A percentile compares a stretch with the other conserved stretches of the same genome.
Evolutionary conservation across 192 early-diverging fungal genomes (phyloP).

Genomic region (Backusella circina): DNA sequence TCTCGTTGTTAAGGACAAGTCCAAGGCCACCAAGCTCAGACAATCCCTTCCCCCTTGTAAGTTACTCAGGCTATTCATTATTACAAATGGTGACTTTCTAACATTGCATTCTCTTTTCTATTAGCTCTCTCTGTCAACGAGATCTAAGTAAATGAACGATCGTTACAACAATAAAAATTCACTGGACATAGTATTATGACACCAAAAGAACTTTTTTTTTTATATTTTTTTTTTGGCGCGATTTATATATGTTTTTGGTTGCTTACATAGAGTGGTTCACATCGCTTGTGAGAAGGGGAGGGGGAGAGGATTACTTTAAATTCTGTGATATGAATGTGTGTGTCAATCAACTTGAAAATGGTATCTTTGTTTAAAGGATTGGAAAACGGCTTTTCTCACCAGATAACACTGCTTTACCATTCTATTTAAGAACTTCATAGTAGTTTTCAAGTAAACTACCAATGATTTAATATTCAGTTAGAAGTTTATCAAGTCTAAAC

Average conservation of each 20-base stretch:
- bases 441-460: too few species aligned
- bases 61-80: not conserved
- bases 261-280: not conserved
- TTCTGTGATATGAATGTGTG: not conserved
- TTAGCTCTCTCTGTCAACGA: slow-evolving; percentile 36
- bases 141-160: slow-evolving; percentile 27
- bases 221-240: not conserved
- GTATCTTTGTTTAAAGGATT: not conserved
- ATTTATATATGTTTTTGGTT: not conserved
- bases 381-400: not conserved
- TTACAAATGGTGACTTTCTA: not conserved
- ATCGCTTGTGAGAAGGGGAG: not conserved
- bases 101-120: not conserved
- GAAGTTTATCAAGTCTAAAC: too few species aligned
- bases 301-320: too few species aligned
- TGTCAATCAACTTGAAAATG: not conserved
- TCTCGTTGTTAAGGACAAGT: slow-evolving; percentile 88
- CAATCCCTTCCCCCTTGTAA: slow-evolving; percentile 94
- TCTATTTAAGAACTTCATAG: too few species aligned
- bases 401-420: not conserved
- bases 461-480: too few species aligned
- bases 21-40: slow-evolving; percentile 94
- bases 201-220: not conserved
- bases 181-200: not conserved
- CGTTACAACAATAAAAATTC: slow-evolving; percentile 3